Base-by-base conservation (phyloP, 495 filamentous ascomycete species). In the Tirmania nivea region DNA sequence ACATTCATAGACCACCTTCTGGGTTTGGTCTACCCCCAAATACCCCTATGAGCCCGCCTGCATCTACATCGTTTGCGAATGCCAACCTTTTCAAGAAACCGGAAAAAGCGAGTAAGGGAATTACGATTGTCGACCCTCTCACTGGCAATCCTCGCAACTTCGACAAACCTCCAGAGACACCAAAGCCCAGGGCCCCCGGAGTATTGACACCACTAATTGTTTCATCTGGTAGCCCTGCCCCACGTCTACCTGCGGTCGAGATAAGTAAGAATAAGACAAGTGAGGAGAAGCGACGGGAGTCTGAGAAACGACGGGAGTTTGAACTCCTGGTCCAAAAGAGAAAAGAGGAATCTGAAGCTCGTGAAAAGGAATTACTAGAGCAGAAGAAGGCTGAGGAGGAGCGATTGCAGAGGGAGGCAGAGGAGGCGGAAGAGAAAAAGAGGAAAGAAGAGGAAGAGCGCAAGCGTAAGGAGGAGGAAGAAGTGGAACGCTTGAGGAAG, bases 231-330 rank as follows among this genome's bases (percentile, higher is more conserved):
- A 67, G 66, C 48, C 62, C 70, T n/a, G 78, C 78, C 34, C 48
- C 66, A 9, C 58, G 60, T 25, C 79, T 80, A 59, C 61, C 66
- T 52, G 72, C 77, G 11, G 65, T 74, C 4, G 78, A 80, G 47
- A 82, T 74, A 62, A 75, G 77, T 64, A 68, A 64, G 14, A 64
- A 65, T 20, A 83, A 81, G 72, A 78, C 78, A n/a, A n/a, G n/a
- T n/a, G n/a, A n/a, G n/a, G n/a, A n/a, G n/a, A n/a, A n/a, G n/a
- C 2, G 74, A 76, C 37, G 80, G 81, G 59, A 81, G n/a, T n/a
- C n/a, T n/a, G n/a, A 89, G 64, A 81, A 75, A 64, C 76, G 78
- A 63, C 73, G 75, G 51, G 79, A 81, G 52, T 70, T 84, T 67
- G 74, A 76, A 59, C 79, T 81, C 20, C 74, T 77, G 17, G 77